Evolutionary conservation across 2,329 filamentous ascomycete genomes (phyloP), one percentile per base, ranked within the genome.

Genomic region (Teratosphaeria nubilosa): DNA sequence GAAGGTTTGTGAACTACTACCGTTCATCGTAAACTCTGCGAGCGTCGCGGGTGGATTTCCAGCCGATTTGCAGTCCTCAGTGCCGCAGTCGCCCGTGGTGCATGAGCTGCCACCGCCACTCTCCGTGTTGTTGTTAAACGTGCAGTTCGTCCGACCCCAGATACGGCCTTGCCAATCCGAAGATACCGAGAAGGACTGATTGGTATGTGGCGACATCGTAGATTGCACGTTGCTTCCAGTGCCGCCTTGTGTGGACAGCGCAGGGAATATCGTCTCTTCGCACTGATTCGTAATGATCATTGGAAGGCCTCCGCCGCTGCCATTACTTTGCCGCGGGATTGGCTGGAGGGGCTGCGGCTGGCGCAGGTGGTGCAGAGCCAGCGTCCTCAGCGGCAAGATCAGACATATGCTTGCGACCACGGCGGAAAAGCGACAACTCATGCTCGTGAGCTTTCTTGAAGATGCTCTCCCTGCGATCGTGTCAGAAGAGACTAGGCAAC

Each of bases 61-160:
- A 31, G 65, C 66, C 58, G 65, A 62, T 65, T 81, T 76, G 74
- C 87, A 95, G 67, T 86, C 77, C 59, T 92, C 67, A 59, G 82
- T 80, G 59, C 84, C 83, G 70, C 90, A 94, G 71, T 94, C 89
- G 7, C 89, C 89, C 1, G 88, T 90, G 55, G 77, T 72, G 72
- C 90, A 94, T 24, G 86, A 84, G n/a, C 71, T 68, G 37, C 76
- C 77, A 64, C 75, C 71, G 50, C 70, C 72, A 31, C 74, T 72
- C 59, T 74, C 76, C 24, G 73, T 72, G 55, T 79, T 83, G 1
- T 85, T 86, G 53, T 84, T 80, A 71, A 91, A 90, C 45, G 82
- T 88, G 74, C 90, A 95, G 69, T 94, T 94, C 20, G 89, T 92
- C 56, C 90, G 80, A 13, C 85, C 90, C 90, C 89, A 94, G 30